A percentile compares a stretch with the other conserved stretches of the same genome.
phyloP scores from a whole-genome alignment of 495 filamentous ascomycete genomes.

The Podospora anserina region DNA sequence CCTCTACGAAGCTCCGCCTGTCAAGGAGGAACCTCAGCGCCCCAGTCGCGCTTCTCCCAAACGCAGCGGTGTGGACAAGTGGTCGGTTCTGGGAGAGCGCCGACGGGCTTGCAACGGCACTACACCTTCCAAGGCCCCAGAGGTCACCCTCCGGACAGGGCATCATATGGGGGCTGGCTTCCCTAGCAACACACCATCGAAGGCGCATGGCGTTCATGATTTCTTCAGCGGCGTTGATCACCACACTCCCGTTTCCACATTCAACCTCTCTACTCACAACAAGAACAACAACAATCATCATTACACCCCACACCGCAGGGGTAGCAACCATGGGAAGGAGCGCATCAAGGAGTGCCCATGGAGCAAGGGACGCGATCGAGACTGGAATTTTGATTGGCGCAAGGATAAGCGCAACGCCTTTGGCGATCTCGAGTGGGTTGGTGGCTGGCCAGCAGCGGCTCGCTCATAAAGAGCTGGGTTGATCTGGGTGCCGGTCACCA shows the following conservation, averaged over 20 bases:
- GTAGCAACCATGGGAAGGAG: conserved; percentile 36
- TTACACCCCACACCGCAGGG: conserved; percentile 17
- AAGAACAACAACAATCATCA: conserved; percentile 18
- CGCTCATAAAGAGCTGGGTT: conserved; percentile 36
- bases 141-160: conserved; percentile 41
- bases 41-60: conserved; percentile 45
- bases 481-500: conserved; percentile 39
- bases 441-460: conserved; percentile 68
- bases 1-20: conserved; percentile 59
- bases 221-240: conserved; percentile 24
- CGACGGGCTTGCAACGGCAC: conserved; percentile 62
- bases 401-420: conserved; percentile 62
- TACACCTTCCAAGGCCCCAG: conserved; percentile 41
- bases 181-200: conserved; percentile 34
- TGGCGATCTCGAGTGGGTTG: conserved; percentile 84
- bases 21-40: conserved; percentile 34
- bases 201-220: conserved; percentile 38
- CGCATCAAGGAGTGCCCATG: conserved; percentile 49
- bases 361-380: conserved; percentile 49
- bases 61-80: conserved; percentile 69
- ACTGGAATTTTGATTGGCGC: conserved; percentile 60
- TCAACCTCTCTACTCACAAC: conserved; percentile 29
- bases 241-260: conserved; percentile 25
- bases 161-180: conserved; percentile 20
- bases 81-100: conserved; percentile 78